Evolutionary conservation across 192 early-diverging fungal genomes (phyloP).

Genomic region (Coemansia sp.): DNA sequence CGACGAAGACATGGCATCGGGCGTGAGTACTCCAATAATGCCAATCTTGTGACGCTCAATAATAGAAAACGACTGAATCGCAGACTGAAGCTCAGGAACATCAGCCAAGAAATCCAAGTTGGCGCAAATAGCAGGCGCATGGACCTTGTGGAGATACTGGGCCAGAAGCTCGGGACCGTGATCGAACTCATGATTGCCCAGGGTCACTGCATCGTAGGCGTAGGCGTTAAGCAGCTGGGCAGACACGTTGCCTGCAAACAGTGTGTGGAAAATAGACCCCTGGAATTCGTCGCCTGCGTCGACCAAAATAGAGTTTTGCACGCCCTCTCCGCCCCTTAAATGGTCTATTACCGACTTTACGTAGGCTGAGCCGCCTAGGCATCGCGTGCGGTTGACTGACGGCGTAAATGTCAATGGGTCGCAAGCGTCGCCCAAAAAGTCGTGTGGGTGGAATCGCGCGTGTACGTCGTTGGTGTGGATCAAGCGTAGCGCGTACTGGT

Average conservation of each 20-base stretch:
- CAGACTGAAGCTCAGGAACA: conserved; percentile 52
- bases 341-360: conserved; percentile 66
- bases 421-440: conserved; percentile 53
- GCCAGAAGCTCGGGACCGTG: conserved; percentile 61
- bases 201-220: conserved; percentile 60
- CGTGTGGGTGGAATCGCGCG: conserved; percentile 55
- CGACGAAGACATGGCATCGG: conserved; percentile 61
- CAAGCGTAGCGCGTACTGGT: conserved; percentile 48
- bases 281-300: conserved; percentile 76
- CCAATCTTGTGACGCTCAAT: conserved; percentile 69
- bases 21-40: conserved; percentile 69
- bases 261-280: conserved; percentile 69
- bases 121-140: conserved; percentile 67
- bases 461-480: conserved; percentile 66
- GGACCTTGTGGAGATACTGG: conserved; percentile 59
- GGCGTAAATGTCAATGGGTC: conserved; percentile 16
- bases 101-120: conserved; percentile 62
- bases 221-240: conserved; percentile 67
- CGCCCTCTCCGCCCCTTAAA: conserved; percentile 48
- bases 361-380: conserved; percentile 69
- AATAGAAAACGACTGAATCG: conserved; percentile 72
- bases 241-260: conserved; percentile 64
- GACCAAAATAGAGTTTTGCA: conserved; percentile 59
- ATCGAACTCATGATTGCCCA: conserved; percentile 82
- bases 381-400: conserved; percentile 15